These are phyloP conservation scores for Aquilaria agallochum DNA, from an alignment of 441 rosid genomes.

Conservation along the genomic window DNA sequence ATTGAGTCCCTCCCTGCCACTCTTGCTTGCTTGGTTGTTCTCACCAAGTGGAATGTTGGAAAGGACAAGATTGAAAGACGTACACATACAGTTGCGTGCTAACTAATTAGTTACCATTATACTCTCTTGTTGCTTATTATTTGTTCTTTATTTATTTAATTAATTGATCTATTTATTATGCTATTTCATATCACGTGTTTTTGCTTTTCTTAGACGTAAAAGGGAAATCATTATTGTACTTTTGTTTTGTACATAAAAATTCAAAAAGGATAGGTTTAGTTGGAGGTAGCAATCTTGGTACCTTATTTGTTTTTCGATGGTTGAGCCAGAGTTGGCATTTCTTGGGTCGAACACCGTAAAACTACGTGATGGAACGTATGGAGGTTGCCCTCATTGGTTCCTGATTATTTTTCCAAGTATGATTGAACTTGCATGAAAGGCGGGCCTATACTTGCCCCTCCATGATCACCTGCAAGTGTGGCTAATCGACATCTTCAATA, in stretches of 20 bases:
- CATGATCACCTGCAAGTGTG: conserved; percentile 5
- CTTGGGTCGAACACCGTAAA: conserved; percentile 27
- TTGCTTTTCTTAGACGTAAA: too few relatives aligned
- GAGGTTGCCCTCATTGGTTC: conserved; percentile 48
- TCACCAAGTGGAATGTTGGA: conserved; percentile 44
- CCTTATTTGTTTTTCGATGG: not conserved
- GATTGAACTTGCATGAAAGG: conserved; percentile 37
- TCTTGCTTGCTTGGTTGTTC: conserved; percentile 50
- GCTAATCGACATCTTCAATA: conserved; percentile 21
- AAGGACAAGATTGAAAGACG: conserved; percentile 28
- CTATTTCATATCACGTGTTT: too few relatives aligned
- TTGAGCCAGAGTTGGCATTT: conserved; percentile 32
- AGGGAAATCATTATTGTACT: not conserved
- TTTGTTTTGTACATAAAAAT: too few relatives aligned
- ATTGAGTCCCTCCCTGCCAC: conserved; percentile 49
- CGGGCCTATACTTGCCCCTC: conserved; percentile 32
- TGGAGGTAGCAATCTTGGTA: not conserved
- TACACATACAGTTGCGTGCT: conserved; percentile 4
- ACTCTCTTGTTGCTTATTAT: not conserved
- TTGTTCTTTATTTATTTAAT: not conserved
- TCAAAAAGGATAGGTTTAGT: not conserved
- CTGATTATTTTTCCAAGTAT: conserved; percentile 42
- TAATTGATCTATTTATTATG: not conserved
- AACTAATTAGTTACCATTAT: not conserved
- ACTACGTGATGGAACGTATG: conserved; percentile 18